Evolutionary conservation across 768 basidiomycete genomes (phyloP), one percentile per base, ranked within the genome.

Genomic region (Asterophora parasitica): DNA sequence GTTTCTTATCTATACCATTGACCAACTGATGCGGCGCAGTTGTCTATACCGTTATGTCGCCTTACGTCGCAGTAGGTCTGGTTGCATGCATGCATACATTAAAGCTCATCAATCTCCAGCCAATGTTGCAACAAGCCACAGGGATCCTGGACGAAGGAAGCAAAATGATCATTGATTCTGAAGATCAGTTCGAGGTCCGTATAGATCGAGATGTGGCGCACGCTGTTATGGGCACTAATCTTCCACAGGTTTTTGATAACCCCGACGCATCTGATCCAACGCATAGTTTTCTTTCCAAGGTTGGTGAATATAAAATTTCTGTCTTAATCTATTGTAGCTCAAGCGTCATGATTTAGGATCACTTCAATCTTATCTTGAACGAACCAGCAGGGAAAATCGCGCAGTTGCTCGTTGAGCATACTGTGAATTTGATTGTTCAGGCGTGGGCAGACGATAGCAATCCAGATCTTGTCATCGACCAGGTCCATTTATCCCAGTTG

Each of bases 301-400:
- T 80, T 37, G 34, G 53, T 7, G 42, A 16, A 27, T 35, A 35
- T 13, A 15, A 32, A 48, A 43, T 48, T 35, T 30, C 12, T 31
- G 30, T 31, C 30, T 12, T 3, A 23, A 23, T 23, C 23, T 23
- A 23, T 23, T 6, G 6, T 23, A 23, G 23, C 23, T 23, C 23
- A 6, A 23, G 23, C 23, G 23, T 23, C 7, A 13, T 37, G 23
- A 39, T 49, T 3, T 49, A 84, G 80, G 85, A 86, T 59, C 84
- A 87, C 63, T 85, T 88, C 57, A 77, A 70, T 4, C 74, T 85
- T 35, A 81, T 85, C 44, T 68, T 86, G 43, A 88, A 87, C 60
- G 82, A 86, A 57, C 83, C 85, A 0, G 85, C 85, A 9, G 85
- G 85, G 3, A 82, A 84, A 59, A 79, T 87, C 42, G 85, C 85